Base-by-base conservation (phyloP, 345 rosid species). In the Linum lewisii region DNA sequence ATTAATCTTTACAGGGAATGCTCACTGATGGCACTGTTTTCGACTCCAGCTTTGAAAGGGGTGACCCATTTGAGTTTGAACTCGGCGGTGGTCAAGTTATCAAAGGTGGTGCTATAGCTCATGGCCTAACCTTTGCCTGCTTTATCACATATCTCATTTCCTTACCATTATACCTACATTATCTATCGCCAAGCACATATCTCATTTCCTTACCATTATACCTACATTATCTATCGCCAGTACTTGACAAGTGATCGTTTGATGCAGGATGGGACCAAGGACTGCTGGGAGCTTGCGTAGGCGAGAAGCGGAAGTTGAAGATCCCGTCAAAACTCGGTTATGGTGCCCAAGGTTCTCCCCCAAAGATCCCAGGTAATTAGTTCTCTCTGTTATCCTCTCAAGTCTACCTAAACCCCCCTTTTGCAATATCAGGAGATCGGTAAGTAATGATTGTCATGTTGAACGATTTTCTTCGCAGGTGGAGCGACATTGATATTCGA, bases 231-330 rank as follows among this genome's bases (percentile, higher is more conserved):
- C n/a, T 10, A 6, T 21, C 51, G 42, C 44, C 8, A 37, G 63
- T 25, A 29, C 7, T 29, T 29, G 34, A 29, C 34, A 29, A 29
- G 34, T 29, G 1, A 22, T 23, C 47, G 25, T 47, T 53, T 47
- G 24, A 64, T 73, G 71, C 78, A 92, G 98, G 98, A 63, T 92
- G 98, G 95, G 98, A 93, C 79, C 99, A 93, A 63, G 99, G 97
- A 63, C 64, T 93, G 44, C 54, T 93, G 60, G 97, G 95, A 22
- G 78, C 75, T 74, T 93, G 99, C 13, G 85, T 88, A 0, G 95
- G 99, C 56, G 95, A 93, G 76, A 86, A 88, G 82, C 78, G 96
- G 61, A 93, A 93, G 80, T 73, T 93, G 69, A 88, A 88, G 77
- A 86, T 93, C 71, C 99, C 97, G 5, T 77, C 99, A 34, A 93